Evolutionary conservation across 2,329 filamentous ascomycete species (phyloP).

Genomic region (Ceratocystis diversiconidia): DNA sequence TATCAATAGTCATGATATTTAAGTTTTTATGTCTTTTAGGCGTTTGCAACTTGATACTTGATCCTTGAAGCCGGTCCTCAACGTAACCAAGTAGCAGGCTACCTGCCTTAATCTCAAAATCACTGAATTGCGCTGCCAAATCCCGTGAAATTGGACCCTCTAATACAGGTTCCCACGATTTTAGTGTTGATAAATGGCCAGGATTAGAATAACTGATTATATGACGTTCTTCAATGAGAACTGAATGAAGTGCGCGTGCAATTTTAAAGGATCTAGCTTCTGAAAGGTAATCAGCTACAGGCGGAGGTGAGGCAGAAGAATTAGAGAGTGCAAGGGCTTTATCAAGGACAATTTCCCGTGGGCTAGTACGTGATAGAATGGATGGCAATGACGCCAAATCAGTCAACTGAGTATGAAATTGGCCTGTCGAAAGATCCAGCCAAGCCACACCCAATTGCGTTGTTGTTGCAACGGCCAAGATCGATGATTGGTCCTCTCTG

Average conservation of each 20-base stretch:
- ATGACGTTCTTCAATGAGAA: constrained; percentile 62
- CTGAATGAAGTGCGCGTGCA: constrained; percentile 47
- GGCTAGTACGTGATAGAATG: constrained; percentile 65
- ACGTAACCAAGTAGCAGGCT: constrained; percentile 76
- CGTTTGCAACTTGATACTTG: constrained; percentile 68
- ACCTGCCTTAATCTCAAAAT: constrained; percentile 60
- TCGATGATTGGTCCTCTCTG: background rate
- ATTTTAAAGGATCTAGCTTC: constrained; percentile 20
- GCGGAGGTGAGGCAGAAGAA: background rate
- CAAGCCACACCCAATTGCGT: constrained; percentile 62
- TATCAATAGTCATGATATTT: constrained; percentile 81
- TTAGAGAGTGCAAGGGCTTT: constrained; percentile 26
- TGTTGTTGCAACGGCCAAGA: constrained; percentile 1
- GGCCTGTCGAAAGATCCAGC: constrained; percentile 88
- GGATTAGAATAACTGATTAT: constrained; percentile 57
- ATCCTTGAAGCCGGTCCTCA: constrained; percentile 58
- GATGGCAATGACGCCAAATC: constrained; percentile 61
- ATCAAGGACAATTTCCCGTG: constrained; percentile 72
- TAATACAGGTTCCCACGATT: constrained; percentile 62
- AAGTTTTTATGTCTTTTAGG: constrained; percentile 60
- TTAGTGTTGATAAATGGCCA: constrained; percentile 33
- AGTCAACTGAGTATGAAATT: constrained; percentile 74
- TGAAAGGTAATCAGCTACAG: background rate
- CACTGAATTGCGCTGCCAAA: constrained; percentile 43
- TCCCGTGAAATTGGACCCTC: constrained; percentile 52